Conservation (phyloP, 345 rosid species). For the Punica granatum region DNA sequence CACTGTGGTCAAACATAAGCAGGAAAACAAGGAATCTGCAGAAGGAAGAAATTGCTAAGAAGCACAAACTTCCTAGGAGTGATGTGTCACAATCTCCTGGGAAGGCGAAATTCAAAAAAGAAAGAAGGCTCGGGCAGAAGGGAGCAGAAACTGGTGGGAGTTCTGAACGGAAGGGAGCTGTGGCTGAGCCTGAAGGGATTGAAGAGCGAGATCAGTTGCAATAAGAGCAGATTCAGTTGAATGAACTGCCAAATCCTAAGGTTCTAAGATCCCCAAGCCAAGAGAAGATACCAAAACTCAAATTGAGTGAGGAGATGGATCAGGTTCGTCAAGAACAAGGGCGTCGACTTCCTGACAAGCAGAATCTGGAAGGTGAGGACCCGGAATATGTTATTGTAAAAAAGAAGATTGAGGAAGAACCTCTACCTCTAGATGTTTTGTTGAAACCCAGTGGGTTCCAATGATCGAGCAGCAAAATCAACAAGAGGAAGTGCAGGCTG, state of each 20-base stretch:
- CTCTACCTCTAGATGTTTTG: background rate
- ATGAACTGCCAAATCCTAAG: no score
- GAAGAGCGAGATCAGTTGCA: no score
- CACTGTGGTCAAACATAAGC: background rate
- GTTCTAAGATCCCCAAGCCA: no score
- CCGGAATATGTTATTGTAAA: background rate
- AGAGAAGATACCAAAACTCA: no score
- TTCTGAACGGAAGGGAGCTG: no score
- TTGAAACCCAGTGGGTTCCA: slow-evolving; percentile 3
- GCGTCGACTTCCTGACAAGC: background rate
- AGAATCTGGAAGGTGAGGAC: background rate
- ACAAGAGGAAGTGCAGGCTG: background rate
- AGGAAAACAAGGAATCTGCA: background rate
- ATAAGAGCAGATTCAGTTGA: no score
- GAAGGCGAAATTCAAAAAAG: background rate
- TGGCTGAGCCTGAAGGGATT: no score
- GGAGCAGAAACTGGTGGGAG: background rate
- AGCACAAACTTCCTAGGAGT: background rate
- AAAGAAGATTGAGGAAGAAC: background rate
- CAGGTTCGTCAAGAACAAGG: background rate
- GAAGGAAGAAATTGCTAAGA: background rate
- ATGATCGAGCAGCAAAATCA: background rate
- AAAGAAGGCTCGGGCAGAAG: background rate
- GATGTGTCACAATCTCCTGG: background rate
- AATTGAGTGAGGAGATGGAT: background rate